A percentile compares a stretch with the other conserved stretches of the same genome.
Conservation (phyloP, 108 stramenopile species). For the Skeletonema tropicum region DNA sequence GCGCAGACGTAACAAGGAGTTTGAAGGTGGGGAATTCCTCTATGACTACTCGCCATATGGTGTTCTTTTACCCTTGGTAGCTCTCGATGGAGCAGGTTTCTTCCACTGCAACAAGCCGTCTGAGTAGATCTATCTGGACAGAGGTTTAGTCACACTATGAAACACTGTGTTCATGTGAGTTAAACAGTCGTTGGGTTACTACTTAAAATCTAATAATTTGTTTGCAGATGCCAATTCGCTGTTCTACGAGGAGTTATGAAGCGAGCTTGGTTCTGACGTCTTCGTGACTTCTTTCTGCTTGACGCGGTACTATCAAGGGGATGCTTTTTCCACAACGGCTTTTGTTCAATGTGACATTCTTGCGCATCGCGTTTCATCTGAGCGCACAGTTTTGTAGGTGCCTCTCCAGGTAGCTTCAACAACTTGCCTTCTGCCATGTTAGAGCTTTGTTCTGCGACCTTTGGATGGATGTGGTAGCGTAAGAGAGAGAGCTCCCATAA, state of each 20-base stretch:
- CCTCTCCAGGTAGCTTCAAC: constrained; percentile 76
- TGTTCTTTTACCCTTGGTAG: constrained; percentile 29
- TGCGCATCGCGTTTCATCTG: constrained; percentile 48
- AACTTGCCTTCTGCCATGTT: constrained; percentile 59
- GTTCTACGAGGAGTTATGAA: constrained; percentile 72
- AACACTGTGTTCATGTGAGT: no score
- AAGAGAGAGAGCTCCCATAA: constrained; percentile 80
- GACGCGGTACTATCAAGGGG: constrained; percentile 43
- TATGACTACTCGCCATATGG: constrained; percentile 29
- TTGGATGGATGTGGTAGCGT: constrained; percentile 71
- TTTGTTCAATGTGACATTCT: constrained; percentile 64
- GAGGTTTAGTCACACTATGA: no score
- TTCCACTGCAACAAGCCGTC: constrained; percentile 30
- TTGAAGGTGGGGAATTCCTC: constrained; percentile 4
- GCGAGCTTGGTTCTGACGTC: constrained; percentile 40
- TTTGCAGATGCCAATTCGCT: constrained; percentile 43
- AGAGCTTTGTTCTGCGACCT: constrained; percentile 57
- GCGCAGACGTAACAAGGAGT: constrained; percentile 4
- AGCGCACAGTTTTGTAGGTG: constrained; percentile 53
- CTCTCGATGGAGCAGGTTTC: constrained; percentile 21
- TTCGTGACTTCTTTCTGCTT: constrained; percentile 27
- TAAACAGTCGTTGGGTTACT: background rate
- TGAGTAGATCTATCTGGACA: no score
- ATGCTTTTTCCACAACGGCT: constrained; percentile 57
- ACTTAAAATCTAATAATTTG: background rate